Evolutionary conservation across 2,329 filamentous ascomycete genomes (phyloP).

Genomic region (Fusarium euwallaceae): DNA sequence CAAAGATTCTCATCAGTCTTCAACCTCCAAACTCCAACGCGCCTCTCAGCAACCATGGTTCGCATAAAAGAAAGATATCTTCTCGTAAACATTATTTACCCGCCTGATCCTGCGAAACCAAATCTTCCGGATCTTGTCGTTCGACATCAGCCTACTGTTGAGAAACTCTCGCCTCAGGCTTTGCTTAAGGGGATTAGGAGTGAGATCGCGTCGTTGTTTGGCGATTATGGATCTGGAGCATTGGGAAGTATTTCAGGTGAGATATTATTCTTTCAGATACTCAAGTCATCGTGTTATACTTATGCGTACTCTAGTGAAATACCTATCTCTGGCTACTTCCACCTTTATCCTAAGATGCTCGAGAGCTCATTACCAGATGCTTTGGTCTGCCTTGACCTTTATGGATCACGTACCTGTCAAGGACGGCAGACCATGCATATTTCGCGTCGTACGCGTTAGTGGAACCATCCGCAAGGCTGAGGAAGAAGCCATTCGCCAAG

Average conservation of each 20-base stretch:
- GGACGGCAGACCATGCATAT: conserved; percentile 76
- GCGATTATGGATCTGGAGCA: conserved; percentile 88
- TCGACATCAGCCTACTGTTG: conserved; percentile 83
- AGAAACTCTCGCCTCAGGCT: conserved; percentile 74
- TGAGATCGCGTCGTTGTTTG: conserved; percentile 80
- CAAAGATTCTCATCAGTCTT: not conserved
- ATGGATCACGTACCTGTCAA: conserved; percentile 76
- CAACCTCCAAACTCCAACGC: not conserved
- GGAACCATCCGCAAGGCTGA: conserved; percentile 95
- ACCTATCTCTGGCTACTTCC: conserved; percentile 90
- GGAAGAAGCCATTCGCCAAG: conserved; percentile 86
- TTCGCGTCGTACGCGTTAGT: conserved; percentile 87
- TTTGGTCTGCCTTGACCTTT: conserved; percentile 91
- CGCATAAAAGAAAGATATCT: conserved; percentile 97
- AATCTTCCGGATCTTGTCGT: conserved; percentile 72
- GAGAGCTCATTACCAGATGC: conserved; percentile 84
- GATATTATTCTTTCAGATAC: conserved; percentile 24
- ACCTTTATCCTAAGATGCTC: conserved; percentile 92
- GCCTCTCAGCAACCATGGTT: conserved; percentile 74
- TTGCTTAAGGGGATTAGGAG: conserved; percentile 79
- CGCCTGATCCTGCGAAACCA: conserved; percentile 62
- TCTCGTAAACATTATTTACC: conserved; percentile 93
- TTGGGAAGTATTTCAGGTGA: conserved; percentile 78
- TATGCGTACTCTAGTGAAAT: conserved; percentile 76
- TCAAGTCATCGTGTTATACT: not conserved